phyloP scores from a whole-genome alignment of 2,329 filamentous ascomycete genomes.

The Colletotrichum paranaense region DNA sequence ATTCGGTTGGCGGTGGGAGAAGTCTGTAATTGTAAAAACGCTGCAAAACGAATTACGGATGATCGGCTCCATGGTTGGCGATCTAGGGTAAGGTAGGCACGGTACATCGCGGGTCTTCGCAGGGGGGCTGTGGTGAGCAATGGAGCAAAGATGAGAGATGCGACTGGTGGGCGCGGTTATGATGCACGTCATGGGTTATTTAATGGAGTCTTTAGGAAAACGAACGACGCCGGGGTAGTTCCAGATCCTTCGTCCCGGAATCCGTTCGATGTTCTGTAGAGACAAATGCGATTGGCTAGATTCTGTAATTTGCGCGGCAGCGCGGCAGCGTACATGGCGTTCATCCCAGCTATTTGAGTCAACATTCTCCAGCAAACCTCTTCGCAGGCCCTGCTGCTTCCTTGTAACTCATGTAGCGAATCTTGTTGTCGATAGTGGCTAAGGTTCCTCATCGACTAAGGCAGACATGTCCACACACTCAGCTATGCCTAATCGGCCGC shows the following conservation, averaged over 20 bases:
- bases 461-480: too few relatives aligned
- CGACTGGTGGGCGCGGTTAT: conserved; percentile 2
- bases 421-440: neutral
- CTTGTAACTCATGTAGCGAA: neutral
- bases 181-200: conserved; percentile 5
- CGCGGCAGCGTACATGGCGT: neutral
- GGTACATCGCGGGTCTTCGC: neutral
- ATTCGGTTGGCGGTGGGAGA: neutral
- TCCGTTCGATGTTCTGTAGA: neutral
- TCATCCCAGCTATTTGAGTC: neutral
- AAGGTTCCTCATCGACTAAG: neutral
- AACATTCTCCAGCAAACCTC: neutral
- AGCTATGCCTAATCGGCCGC: too few relatives aligned
- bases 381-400: neutral
- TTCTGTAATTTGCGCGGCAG: neutral
- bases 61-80: neutral
- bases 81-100: neutral
- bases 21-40: neutral
- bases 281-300: conserved; percentile 19
- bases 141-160: neutral
- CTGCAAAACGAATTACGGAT: neutral
- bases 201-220: neutral
- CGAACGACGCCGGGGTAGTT: neutral
- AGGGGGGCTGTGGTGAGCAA: neutral
- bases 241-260: neutral